Conservation (phyloP, 371 early-diverging fungal genomes). For the Syncephalastrum contaminatum region DNA sequence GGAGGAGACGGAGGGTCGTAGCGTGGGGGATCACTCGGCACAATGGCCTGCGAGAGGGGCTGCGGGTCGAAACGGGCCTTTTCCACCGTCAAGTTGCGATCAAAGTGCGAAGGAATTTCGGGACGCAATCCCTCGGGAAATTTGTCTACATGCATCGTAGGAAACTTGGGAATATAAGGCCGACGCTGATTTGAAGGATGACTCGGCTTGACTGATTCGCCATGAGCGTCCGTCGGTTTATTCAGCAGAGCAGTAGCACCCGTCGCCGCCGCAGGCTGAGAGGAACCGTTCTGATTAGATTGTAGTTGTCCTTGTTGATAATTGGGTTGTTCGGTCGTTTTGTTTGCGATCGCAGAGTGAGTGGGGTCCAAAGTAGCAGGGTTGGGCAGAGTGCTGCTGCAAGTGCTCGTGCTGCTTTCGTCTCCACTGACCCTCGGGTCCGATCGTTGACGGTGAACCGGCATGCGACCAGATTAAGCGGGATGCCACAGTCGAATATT, state of each 20-base stretch:
- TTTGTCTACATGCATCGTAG: slow-evolving; percentile 30
- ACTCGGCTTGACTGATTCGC: neutral
- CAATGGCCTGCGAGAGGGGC: slow-evolving; percentile 16
- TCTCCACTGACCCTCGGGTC: too few species aligned
- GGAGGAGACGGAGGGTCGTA: neutral
- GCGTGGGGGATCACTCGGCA: slow-evolving; percentile 9
- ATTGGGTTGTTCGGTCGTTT: too few species aligned
- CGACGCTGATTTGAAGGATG: slow-evolving; percentile 6
- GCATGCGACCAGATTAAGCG: too few species aligned
- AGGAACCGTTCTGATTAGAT: too few species aligned
- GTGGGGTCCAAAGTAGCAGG: too few species aligned
- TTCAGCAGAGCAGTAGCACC: neutral
- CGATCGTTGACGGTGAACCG: too few species aligned
- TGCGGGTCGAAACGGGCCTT: slow-evolving; percentile 37
- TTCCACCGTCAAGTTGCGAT: slow-evolving; percentile 38
- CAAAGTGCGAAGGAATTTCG: slow-evolving; percentile 33
- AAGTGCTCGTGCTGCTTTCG: too few species aligned
- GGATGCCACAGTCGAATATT: too few species aligned
- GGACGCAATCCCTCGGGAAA: slow-evolving; percentile 22
- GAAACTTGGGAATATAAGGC: slow-evolving; percentile 17
- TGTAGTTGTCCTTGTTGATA: too few species aligned
- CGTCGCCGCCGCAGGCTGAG: too few species aligned
- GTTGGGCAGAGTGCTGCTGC: too few species aligned
- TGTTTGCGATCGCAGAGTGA: too few species aligned
- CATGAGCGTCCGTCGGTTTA: slow-evolving; percentile 3